A percentile compares a stretch with the other conserved stretches of the same genome.
These are phyloP conservation scores for Liriodendron chinense DNA, from an alignment of 164 flowering plant species.

Conservation along the genomic window DNA sequence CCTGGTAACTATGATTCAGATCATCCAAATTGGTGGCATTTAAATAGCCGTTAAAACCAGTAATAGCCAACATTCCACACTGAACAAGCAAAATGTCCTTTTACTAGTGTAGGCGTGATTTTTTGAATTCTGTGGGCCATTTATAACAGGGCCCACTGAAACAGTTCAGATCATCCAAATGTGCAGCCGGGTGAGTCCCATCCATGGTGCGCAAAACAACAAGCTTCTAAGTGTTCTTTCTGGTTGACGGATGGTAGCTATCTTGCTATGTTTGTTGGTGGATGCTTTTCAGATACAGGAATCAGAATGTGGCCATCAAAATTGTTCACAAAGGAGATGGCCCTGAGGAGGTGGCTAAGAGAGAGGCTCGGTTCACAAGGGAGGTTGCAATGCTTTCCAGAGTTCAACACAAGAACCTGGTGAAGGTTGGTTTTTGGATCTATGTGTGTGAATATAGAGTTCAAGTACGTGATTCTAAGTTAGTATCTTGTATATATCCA, in stretches of 20 bases:
- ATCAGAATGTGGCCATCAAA: conserved; percentile 91
- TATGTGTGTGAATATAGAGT: not conserved
- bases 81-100: too few relatives aligned
- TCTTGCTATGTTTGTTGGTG: not conserved
- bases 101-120: too few relatives aligned
- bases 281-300: conserved; percentile 52
- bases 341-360: conserved; percentile 74
- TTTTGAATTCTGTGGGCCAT: too few relatives aligned
- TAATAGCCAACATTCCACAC: too few relatives aligned
- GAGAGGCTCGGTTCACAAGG: conserved; percentile 68
- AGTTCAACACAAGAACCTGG: conserved; percentile 94
- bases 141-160: too few relatives aligned
- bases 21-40: too few relatives aligned
- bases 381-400: conserved; percentile 88
- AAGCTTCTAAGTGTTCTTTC: not conserved
- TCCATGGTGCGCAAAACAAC: too few relatives aligned
- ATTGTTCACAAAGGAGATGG: conserved; percentile 78
- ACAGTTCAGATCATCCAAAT: too few relatives aligned
- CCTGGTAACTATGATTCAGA: too few relatives aligned
- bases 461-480: not conserved
- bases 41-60: too few relatives aligned
- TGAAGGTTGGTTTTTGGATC: conserved; percentile 53
- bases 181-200: too few relatives aligned
- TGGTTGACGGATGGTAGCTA: not conserved
- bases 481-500: too few relatives aligned